Evolutionary conservation across 2,329 filamentous ascomycete species (phyloP).

Genomic region (Eutypella sp.): DNA sequence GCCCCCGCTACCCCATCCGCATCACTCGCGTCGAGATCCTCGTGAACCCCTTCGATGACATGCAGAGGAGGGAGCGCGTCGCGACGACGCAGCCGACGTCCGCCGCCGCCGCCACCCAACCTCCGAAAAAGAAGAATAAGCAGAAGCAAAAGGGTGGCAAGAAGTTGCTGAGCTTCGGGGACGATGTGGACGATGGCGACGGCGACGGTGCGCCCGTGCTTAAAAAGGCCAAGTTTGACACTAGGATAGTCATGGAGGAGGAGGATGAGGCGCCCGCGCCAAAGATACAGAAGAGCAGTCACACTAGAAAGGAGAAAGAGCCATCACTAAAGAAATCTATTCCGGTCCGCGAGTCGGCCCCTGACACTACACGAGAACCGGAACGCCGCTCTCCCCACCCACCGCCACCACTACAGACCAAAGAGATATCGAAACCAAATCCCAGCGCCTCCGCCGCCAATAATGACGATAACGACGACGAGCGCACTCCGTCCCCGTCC

Average conservation of each 20-base stretch:
- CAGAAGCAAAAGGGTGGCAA: conserved; percentile 73
- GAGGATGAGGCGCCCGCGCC: conserved; percentile 34
- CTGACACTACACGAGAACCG: conserved; percentile 12
- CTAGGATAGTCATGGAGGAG: conserved; percentile 61
- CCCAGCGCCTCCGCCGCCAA: too few relatives aligned
- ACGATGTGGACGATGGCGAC: conserved; percentile 59
- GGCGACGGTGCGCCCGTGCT: conserved; percentile 51
- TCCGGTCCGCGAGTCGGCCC: conserved; percentile 22
- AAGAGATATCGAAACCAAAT: conserved; percentile 16
- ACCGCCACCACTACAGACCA: conserved; percentile 11
- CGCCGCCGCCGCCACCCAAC: conserved; percentile 35
- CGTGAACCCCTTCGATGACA: conserved; percentile 77
- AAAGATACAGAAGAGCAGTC: conserved; percentile 24
- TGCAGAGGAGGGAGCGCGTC: conserved; percentile 63
- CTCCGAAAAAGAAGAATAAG: conserved; percentile 56
- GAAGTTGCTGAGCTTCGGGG: conserved; percentile 72
- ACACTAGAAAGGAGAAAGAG: conserved; percentile 21
- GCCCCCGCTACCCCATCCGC: conserved; percentile 80
- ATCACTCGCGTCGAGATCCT: conserved; percentile 70
- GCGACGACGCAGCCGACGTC: conserved; percentile 45
- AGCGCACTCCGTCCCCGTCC: conserved; percentile 35
- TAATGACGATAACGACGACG: too few relatives aligned
- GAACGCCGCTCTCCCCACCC: conserved; percentile 3
- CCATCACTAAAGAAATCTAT: conserved; percentile 21
- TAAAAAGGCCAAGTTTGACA: conserved; percentile 77